Evolutionary conservation across 2,329 filamentous ascomycete species (phyloP).

Genomic region (Alternaria burnsii): DNA sequence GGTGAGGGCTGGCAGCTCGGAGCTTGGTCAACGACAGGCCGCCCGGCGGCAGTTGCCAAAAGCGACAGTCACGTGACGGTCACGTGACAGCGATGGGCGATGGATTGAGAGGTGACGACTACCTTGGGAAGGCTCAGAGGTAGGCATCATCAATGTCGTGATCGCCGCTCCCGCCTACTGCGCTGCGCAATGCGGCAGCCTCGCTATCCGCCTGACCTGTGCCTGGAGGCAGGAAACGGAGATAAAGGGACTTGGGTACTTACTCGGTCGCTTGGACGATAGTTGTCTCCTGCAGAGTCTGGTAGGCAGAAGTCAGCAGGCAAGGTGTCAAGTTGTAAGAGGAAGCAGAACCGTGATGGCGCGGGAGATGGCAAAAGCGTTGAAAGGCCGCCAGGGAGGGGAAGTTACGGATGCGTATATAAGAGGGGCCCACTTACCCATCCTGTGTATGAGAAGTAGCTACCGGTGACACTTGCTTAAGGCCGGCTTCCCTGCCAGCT

Average conservation of each 20-base stretch:
- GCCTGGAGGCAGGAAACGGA: constrained; percentile 9
- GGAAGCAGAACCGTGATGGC: constrained; percentile 36
- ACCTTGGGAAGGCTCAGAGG: constrained; percentile 1
- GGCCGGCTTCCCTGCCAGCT: constrained; percentile 42
- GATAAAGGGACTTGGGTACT: constrained; percentile 23
- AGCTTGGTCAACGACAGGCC: constrained; percentile 30
- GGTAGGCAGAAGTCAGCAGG: constrained; percentile 30
- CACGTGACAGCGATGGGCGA: neutral
- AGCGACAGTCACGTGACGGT: constrained; percentile 20
- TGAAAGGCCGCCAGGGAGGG: constrained; percentile 20
- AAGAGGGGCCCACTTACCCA: constrained; percentile 38
- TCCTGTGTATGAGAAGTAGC: constrained; percentile 38
- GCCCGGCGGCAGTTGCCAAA: constrained; percentile 30
- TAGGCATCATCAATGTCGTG: neutral
- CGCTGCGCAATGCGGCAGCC: constrained; percentile 8
- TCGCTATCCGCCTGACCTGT: constrained; percentile 2
- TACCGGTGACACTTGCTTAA: constrained; percentile 36
- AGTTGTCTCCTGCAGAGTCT: constrained; percentile 34
- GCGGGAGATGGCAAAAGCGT: constrained; percentile 23
- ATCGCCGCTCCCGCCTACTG: neutral
- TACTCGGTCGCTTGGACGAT: constrained; percentile 36
- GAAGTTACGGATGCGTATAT: constrained; percentile 23
- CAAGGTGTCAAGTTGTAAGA: constrained; percentile 24
- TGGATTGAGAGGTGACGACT: constrained; percentile 2
- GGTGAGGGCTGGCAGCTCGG: constrained; percentile 25